Base-by-base conservation (phyloP, 2,329 filamentous ascomycete species). In the Fusarium austroafricanum region DNA sequence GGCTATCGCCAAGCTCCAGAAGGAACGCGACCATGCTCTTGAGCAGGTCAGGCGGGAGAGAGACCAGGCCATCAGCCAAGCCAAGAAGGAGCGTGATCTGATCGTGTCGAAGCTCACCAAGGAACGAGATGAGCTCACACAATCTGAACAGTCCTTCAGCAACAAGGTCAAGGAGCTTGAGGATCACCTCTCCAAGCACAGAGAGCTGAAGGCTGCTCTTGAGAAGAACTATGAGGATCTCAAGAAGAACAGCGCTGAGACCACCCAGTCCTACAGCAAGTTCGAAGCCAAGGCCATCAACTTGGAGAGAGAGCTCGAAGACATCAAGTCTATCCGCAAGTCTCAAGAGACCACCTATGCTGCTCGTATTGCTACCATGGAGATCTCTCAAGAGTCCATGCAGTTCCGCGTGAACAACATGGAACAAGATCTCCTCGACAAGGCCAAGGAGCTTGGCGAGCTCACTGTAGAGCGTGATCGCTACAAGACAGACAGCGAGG, bases 331-430 rank as follows among this genome's bases (percentile, higher is more conserved):
- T n/a, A 75, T 75, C 17, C 45, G 68, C 18, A 73, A 74, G 58
- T 65, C 67, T 12, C 71, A 74, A 6, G 70, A 74, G 51, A 73
- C 62, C 2, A 68, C 73, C 12, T 75, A 73, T 7, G 65, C 56
- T 26, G 72, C 73, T 10, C 73, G 68, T 12, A 69, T 75, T 10
- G 66, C 73, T 3, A 68, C 65, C 6, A 64, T 75, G 29, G 73
- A 75, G 47, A 74, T 75, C 31, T 74, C 73, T 11, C 67, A 74
- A 46, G 73, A 75, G 50, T 68, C 73, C 1, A 52, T 74, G 53
- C 64, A 74, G 38, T 70, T 73, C 64, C 71, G 72, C 2, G 61
- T 70, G 26, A 62, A 61, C 20, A 67, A 68, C 10, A 68, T 75
- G 35, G 69, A 75, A 43, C 49, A 49, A 10, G 73, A 75, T 20